Evolutionary conservation across 2,329 filamentous ascomycete species (phyloP).

Genomic region (Cyclaneusma minus): DNA sequence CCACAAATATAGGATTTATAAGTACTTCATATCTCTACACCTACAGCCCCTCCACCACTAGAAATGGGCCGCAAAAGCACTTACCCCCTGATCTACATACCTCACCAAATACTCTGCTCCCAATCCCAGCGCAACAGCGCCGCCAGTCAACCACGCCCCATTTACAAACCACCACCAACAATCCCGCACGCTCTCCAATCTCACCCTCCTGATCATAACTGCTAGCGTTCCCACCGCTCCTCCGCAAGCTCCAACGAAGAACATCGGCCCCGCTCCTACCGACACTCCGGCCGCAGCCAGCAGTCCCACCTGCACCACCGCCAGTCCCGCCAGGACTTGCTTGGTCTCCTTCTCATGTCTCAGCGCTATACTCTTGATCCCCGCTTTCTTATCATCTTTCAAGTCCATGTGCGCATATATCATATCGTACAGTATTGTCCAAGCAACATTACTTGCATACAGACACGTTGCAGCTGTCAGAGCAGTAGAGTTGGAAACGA

Average conservation of each 20-base stretch:
- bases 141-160: slow-evolving; percentile 53
- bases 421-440: slow-evolving; percentile 85
- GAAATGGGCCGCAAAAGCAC: no score
- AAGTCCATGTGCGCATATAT: slow-evolving; percentile 90
- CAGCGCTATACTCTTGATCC: slow-evolving; percentile 77
- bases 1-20: no score
- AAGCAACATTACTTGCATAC: slow-evolving; percentile 66
- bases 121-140: slow-evolving; percentile 42
- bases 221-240: slow-evolving; percentile 44
- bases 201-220: slow-evolving; percentile 52
- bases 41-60: no score
- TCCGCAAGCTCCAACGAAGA: slow-evolving; percentile 52
- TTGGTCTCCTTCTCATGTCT: slow-evolving; percentile 69
- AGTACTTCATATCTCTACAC: no score
- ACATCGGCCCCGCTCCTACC: slow-evolving; percentile 51
- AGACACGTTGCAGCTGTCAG: slow-evolving; percentile 51
- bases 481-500: slow-evolving; percentile 48
- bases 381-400: slow-evolving; percentile 69
- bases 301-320: slow-evolving; percentile 51
- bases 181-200: slow-evolving; percentile 47
- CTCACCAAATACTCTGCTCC: slow-evolving; percentile 41
- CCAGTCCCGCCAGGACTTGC: slow-evolving; percentile 54
- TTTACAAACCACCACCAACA: slow-evolving; percentile 71
- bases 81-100: slow-evolving; percentile 23
- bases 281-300: slow-evolving; percentile 55